A percentile compares a stretch with the other conserved stretches of the same genome.
phyloP scores from a whole-genome alignment of 805 yeast species.

The Saturnispora sekii region DNA sequence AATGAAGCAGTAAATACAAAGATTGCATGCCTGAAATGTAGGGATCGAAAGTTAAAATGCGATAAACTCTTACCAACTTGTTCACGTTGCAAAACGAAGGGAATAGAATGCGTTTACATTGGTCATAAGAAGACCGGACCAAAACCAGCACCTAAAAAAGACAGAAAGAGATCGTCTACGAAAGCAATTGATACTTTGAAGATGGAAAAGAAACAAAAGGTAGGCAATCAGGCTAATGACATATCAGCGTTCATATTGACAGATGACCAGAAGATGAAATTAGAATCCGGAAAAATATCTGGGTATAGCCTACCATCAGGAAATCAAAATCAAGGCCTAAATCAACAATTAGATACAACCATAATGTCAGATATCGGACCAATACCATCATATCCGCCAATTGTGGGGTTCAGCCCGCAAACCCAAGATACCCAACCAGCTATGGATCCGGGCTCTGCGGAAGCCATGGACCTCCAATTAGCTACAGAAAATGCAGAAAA shows the following conservation, averaged over 20 bases:
- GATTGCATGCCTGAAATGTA: slow-evolving; percentile 26
- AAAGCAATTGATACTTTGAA: not conserved
- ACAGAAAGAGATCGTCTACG: not conserved
- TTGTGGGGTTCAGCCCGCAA: not conserved
- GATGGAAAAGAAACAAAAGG: no score
- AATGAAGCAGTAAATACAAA: slow-evolving; percentile 12
- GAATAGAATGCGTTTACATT: slow-evolving; percentile 18
- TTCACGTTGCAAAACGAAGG: slow-evolving; percentile 17
- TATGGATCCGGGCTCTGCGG: slow-evolving; percentile 1
- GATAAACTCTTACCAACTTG: slow-evolving; percentile 22
- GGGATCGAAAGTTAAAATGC: slow-evolving; percentile 25
- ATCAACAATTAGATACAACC: not conserved
- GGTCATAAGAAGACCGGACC: slow-evolving; percentile 27
- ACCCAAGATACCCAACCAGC: no score
- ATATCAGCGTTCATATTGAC: slow-evolving; percentile 3
- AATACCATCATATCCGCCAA: slow-evolving; percentile 7
- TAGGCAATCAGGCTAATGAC: not conserved
- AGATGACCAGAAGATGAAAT: slow-evolving; percentile 2
- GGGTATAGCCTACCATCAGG: no score
- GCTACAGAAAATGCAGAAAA: not conserved
- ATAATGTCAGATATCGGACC: slow-evolving; percentile 6
- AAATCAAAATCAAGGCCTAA: no score
- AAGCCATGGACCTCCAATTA: slow-evolving; percentile 3
- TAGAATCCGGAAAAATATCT: not conserved
- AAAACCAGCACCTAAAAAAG: slow-evolving; percentile 13